Evolutionary conservation across 306 rosid genomes (phyloP), one percentile per base, ranked within the genome.

Genomic region (Vigna trinervia): DNA sequence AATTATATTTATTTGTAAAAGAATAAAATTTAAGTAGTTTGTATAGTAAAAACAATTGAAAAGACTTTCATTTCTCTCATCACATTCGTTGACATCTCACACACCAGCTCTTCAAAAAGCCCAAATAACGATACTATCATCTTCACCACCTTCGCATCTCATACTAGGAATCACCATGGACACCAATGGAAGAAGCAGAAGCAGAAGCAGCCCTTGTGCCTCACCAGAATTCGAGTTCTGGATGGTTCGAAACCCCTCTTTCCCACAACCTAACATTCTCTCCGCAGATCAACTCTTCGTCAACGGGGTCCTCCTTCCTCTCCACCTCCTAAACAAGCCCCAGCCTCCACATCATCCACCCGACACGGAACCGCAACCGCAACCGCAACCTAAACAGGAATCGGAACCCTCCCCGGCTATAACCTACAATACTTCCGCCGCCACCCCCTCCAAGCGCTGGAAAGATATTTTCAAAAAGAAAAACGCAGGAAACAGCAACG

Each of bases 161-260:
- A 48, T 7, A 4, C 53, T 8, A 8, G 8, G 0, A 63, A 14
- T 8, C 67, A 50, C 75, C 56, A 90, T 90, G 92, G 93, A 72
- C 10, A 17, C 81, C 81, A 78, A 78, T 4, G 14, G 5, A 45
- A 45, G 1, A 45, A 45, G 82, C 34, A 66, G 69, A 67, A 10
- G 1, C 11, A 64, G 69, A 67, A 10, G 1, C 11, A 64, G 67
- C 58, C 73, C 76, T 4, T 82, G 91, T 56, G 45, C 36, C 53
- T 94, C 98, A n/a, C 96, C 97, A 4, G 98, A 94, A 78, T 94
- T 94, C 75, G 98, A 94, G 84, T 92, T 94, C 85, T 94, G 98
- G 93, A 90, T 86, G 91, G 73, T 87, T 52, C 90, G 89, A 58
- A 92, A 90, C 86, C 97, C 96, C 0, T 88, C 95, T 46, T 86